phyloP scores from a whole-genome alignment of 2,329 filamentous ascomycete genomes.

The Fusarium nematophilum region DNA sequence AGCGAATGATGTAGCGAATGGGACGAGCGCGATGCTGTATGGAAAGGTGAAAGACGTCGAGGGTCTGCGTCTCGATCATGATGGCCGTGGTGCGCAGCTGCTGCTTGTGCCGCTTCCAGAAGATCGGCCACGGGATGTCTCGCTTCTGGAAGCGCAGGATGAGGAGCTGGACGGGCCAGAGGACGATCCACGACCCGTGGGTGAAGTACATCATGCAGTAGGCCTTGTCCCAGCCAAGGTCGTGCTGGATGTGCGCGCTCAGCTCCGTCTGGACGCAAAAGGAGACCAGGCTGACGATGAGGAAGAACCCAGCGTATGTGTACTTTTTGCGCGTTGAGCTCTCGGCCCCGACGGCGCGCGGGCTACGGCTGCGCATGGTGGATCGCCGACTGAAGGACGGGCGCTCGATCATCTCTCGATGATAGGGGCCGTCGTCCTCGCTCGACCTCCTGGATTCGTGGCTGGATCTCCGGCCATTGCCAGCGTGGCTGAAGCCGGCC shows the following conservation, averaged over 20 bases:
- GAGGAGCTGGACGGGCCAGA: slow-evolving; percentile 88
- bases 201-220: slow-evolving; percentile 99
- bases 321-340: slow-evolving; percentile 79
- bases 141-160: slow-evolving; percentile 84
- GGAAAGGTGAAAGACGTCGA: slow-evolving; percentile 68
- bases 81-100: slow-evolving; percentile 68
- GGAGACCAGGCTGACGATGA: slow-evolving; percentile 83
- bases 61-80: slow-evolving; percentile 85
- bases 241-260: slow-evolving; percentile 92
- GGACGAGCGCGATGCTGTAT: slow-evolving; percentile 54
- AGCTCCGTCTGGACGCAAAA: slow-evolving; percentile 97
- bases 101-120: slow-evolving; percentile 77
- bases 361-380: slow-evolving; percentile 82
- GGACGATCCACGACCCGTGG: slow-evolving; percentile 89
- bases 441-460: slow-evolving; percentile 32
- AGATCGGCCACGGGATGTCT: slow-evolving; percentile 81
- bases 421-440: slow-evolving; percentile 43
- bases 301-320: slow-evolving; percentile 85
- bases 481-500: slow-evolving; percentile 27
- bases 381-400: slow-evolving; percentile 59
- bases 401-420: slow-evolving; percentile 41
- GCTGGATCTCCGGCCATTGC: slow-evolving; percentile 28
- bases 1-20: slow-evolving; percentile 78
- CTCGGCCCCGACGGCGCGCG: slow-evolving; percentile 59
- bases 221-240: slow-evolving; percentile 95